phyloP scores from a whole-genome alignment of 768 basidiomycete genomes.

The Tricholoma flavovirens region DNA sequence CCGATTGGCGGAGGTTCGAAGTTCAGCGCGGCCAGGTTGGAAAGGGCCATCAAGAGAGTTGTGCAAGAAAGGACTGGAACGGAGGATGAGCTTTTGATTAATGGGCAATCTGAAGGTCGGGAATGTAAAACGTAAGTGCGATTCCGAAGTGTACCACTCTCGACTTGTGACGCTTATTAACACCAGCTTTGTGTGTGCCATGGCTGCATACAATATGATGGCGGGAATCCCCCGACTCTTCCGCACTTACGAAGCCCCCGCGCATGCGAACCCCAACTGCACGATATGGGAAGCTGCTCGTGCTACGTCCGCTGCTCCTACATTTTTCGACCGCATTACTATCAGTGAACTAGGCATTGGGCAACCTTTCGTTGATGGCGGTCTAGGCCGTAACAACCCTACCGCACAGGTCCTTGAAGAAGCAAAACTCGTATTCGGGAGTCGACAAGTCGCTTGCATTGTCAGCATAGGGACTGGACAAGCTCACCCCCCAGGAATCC shows the following conservation, averaged over 20 bases:
- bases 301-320: slow-evolving; percentile 23
- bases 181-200: slow-evolving; percentile 8
- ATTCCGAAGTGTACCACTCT: too few relatives aligned
- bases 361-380: slow-evolving; percentile 12
- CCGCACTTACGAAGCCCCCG: slow-evolving; percentile 7
- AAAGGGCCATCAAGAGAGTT: neutral
- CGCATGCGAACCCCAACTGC: slow-evolving; percentile 6
- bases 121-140: slow-evolving; percentile 4
- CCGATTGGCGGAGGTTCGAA: neutral
- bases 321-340: slow-evolving; percentile 18
- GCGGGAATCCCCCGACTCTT: slow-evolving; percentile 5
- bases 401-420: neutral
- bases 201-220: neutral
- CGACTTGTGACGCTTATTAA: too few relatives aligned
- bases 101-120: neutral
- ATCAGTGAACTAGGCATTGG: neutral
- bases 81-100: neutral
- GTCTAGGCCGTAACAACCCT: slow-evolving; percentile 15
- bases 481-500: neutral
- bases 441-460: slow-evolving; percentile 1
- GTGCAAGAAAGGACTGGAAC: neutral
- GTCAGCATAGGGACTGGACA: slow-evolving; percentile 10
- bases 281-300: slow-evolving; percentile 26
- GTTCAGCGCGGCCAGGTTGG: neutral
- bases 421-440: slow-evolving; percentile 1